Percentiles rank a stretch among this genome's conserved stretches.
These are phyloP conservation scores for Solanum chilense DNA, from an alignment of 257 asterid genomes.

Conservation along the genomic window DNA sequence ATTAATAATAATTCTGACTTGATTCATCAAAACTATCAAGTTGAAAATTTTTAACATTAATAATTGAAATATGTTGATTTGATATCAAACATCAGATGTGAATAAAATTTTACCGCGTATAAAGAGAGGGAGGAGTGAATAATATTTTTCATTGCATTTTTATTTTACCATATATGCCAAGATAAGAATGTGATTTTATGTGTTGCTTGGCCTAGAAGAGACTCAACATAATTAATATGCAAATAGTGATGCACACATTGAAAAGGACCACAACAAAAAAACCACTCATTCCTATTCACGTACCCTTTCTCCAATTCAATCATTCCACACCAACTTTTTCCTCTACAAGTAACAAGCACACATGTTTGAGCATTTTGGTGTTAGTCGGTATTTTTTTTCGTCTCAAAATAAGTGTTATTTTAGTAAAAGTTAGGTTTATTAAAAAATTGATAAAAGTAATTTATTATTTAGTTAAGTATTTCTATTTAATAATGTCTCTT, in stretches of 20 bases:
- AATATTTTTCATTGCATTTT: not conserved
- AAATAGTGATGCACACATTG: not conserved
- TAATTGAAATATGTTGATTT: not conserved
- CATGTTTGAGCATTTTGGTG: conserved; percentile 7
- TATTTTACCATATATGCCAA: not conserved
- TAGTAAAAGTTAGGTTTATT: accelerated
- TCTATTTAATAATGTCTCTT: not conserved
- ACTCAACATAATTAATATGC: not conserved
- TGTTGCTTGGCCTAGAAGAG: conserved; percentile 10
- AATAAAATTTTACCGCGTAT: not conserved
- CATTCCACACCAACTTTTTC: conserved; percentile 9
- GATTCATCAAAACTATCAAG: not conserved
- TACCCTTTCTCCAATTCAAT: conserved; percentile 1
- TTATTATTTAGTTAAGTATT: not conserved
- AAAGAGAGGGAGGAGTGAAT: not conserved
- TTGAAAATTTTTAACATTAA: not conserved
- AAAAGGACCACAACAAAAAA: conserved; percentile 6
- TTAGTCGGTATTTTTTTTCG: not conserved
- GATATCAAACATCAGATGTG: not conserved
- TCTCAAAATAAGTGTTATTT: not conserved
- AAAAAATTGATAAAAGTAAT: not conserved
- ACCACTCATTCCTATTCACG: not conserved
- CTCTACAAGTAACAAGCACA: not conserved
- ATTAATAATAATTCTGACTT: not conserved
- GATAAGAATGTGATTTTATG: not conserved